A percentile compares a stretch with the other conserved stretches of the same genome.
These are phyloP conservation scores for Coemansia javaensis DNA, from an alignment of 192 early-diverging fungal genomes.

Conservation along the genomic window DNA sequence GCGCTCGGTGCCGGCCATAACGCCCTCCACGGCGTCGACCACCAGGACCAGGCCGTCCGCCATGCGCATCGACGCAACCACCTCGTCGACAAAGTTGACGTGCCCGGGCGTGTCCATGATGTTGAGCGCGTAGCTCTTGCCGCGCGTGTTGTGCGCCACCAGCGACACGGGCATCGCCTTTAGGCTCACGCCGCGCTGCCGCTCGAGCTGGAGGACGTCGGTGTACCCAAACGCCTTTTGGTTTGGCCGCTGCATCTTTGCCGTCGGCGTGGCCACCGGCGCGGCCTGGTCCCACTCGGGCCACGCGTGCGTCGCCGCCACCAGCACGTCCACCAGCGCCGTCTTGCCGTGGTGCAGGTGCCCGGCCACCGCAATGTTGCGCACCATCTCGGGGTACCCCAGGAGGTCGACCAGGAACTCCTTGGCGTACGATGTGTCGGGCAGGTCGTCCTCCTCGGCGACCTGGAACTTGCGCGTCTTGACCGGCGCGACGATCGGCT, in stretches of 20 bases:
- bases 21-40: slow-evolving; percentile 95
- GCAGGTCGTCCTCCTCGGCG: slow-evolving; percentile 71
- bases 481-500: slow-evolving; percentile 91
- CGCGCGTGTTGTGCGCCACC: slow-evolving; percentile 79
- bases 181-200: slow-evolving; percentile 83
- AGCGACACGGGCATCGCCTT: slow-evolving; percentile 93
- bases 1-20: slow-evolving; percentile 91
- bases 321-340: slow-evolving; percentile 86
- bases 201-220: slow-evolving; percentile 87
- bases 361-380: slow-evolving; percentile 89
- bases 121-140: slow-evolving; percentile 86
- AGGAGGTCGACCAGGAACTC: slow-evolving; percentile 85
- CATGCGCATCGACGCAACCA: slow-evolving; percentile 76
- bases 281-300: slow-evolving; percentile 41
- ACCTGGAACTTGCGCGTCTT: slow-evolving; percentile 84
- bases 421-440: slow-evolving; percentile 79
- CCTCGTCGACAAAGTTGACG: slow-evolving; percentile 92
- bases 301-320: slow-evolving; percentile 80
- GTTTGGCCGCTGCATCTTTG: slow-evolving; percentile 30
- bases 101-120: slow-evolving; percentile 95
- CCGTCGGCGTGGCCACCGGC: slow-evolving; percentile 30
- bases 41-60: slow-evolving; percentile 88
- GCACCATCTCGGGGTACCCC: slow-evolving; percentile 71
- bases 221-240: slow-evolving; percentile 53
- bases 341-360: slow-evolving; percentile 99